Percentiles rank a stretch among this genome's conserved stretches.
Conservation (phyloP, 805 yeast genomes). For the Candida pini region DNA sequence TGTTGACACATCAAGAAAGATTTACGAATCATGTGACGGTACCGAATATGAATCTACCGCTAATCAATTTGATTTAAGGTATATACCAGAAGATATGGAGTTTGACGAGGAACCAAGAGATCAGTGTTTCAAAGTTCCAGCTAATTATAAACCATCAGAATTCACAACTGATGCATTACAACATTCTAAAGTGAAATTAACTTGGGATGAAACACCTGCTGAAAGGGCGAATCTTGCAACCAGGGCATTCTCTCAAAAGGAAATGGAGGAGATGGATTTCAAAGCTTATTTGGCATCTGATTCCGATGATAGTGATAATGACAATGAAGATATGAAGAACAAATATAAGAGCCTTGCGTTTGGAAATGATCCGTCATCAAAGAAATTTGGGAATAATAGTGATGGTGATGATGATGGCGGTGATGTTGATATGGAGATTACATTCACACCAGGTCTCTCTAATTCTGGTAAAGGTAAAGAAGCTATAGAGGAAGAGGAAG, state of each 20-base stretch:
- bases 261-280: constrained; percentile 85
- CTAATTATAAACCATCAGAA: constrained; percentile 67
- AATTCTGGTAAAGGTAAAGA: constrained; percentile 34
- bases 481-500: constrained; percentile 35
- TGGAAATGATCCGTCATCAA: no score
- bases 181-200: constrained; percentile 90
- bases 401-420: constrained; percentile 41
- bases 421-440: constrained; percentile 89
- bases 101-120: constrained; percentile 79
- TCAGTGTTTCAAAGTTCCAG: constrained; percentile 63
- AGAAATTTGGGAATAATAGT: constrained; percentile 9
- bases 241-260: constrained; percentile 81
- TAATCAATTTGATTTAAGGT: constrained; percentile 86
- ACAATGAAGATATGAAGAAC: constrained; percentile 35
- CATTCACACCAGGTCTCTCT: constrained; percentile 83
- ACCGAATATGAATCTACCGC: constrained; percentile 95
- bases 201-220: constrained; percentile 98
- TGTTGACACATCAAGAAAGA: constrained; percentile 60
- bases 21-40: constrained; percentile 87
- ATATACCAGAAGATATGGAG: constrained; percentile 87
- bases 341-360: constrained; percentile 61
- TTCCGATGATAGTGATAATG: constrained; percentile 51
- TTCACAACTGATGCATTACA: constrained; percentile 95
- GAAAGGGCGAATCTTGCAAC: constrained; percentile 74
- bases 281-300: constrained; percentile 87